These are phyloP conservation scores for Teratosphaeria viscida DNA, from an alignment of 2,329 filamentous ascomycete species.

Conservation along the genomic window DNA sequence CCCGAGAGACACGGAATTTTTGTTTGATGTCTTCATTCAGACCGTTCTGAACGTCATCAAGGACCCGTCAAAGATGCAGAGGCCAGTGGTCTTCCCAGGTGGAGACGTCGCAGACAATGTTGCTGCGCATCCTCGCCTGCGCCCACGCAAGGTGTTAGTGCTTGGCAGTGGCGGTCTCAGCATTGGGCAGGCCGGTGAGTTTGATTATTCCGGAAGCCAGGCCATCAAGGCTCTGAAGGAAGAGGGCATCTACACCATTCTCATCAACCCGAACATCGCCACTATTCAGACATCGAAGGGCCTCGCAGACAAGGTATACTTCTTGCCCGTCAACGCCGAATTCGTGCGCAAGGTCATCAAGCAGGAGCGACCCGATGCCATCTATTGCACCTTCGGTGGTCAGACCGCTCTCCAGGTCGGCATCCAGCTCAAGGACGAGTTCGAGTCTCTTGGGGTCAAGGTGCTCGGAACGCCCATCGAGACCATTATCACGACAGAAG, in stretches of 20 bases:
- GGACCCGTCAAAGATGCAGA: slow-evolving; percentile 55
- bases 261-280: slow-evolving; percentile 98
- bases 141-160: slow-evolving; percentile 88
- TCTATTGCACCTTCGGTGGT: slow-evolving; percentile 95
- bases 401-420: slow-evolving; percentile 95
- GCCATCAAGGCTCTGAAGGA: slow-evolving; percentile 98
- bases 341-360: slow-evolving; percentile 97
- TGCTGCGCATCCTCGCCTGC: slow-evolving; percentile 62
- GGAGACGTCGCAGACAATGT: slow-evolving; percentile 67
- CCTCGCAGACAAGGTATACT: slow-evolving; percentile 96
- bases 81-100: slow-evolving; percentile 78
- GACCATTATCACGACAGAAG: slow-evolving; percentile 96
- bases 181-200: slow-evolving; percentile 96
- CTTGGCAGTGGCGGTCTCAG: slow-evolving; percentile 90
- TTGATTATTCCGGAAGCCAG: slow-evolving; percentile 96
- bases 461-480: slow-evolving; percentile 94
- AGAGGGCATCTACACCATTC: slow-evolving; percentile 92
- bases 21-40: slow-evolving; percentile 93
- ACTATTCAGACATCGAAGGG: slow-evolving; percentile 98
- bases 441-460: slow-evolving; percentile 81
- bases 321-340: slow-evolving; percentile 90
- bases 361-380: slow-evolving; percentile 87
- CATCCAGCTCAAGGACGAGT: slow-evolving; percentile 95
- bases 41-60: slow-evolving; percentile 64
- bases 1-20: slow-evolving; percentile 86